These are phyloP conservation scores for Arabis alpina DNA, from an alignment of 345 rosid species.

Conservation along the genomic window DNA sequence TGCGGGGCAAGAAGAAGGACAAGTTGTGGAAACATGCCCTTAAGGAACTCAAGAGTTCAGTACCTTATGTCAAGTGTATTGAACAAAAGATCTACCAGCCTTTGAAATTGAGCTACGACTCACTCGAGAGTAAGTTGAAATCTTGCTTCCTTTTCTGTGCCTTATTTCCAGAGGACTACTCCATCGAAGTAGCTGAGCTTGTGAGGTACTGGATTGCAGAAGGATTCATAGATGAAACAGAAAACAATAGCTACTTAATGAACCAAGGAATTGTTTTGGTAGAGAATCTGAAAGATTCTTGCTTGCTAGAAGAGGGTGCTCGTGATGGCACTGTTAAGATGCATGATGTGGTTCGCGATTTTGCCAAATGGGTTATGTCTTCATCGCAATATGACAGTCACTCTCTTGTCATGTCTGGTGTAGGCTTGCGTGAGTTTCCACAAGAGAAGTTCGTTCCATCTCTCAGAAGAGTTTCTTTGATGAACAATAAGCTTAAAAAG, in stretches of 20 bases:
- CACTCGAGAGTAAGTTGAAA: conserved; percentile 11
- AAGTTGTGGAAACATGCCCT: conserved; percentile 47
- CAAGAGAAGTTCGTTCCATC: conserved; percentile 32
- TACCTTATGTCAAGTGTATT: conserved; percentile 21
- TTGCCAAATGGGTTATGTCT: conserved; percentile 45
- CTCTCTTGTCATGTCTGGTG: conserved; percentile 46
- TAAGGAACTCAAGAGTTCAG: conserved; percentile 34
- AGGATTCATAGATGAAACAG: conserved; percentile 40
- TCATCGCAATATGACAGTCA: conserved; percentile 16
- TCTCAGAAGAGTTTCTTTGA: conserved; percentile 50
- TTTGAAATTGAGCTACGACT: conserved; percentile 47
- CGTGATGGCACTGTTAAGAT: conserved; percentile 39
- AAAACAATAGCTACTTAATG: neutral
- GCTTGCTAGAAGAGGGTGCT: conserved; percentile 46
- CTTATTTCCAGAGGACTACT: conserved; percentile 47
- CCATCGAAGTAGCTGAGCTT: conserved; percentile 41
- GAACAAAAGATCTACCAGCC: conserved; percentile 41
- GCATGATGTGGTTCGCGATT: conserved; percentile 50
- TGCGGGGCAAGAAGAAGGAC: conserved; percentile 38
- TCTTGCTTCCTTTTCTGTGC: conserved; percentile 49
- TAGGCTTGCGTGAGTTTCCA: conserved; percentile 37
- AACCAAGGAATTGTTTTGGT: conserved; percentile 42
- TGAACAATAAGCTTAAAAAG: conserved; percentile 43
- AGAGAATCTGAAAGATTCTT: conserved; percentile 46
- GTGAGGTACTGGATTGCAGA: conserved; percentile 44